Evolutionary conservation across 2,329 filamentous ascomycete genomes (phyloP), one percentile per base, ranked within the genome.

Genomic region (Plenodomus tracheiphilus): DNA sequence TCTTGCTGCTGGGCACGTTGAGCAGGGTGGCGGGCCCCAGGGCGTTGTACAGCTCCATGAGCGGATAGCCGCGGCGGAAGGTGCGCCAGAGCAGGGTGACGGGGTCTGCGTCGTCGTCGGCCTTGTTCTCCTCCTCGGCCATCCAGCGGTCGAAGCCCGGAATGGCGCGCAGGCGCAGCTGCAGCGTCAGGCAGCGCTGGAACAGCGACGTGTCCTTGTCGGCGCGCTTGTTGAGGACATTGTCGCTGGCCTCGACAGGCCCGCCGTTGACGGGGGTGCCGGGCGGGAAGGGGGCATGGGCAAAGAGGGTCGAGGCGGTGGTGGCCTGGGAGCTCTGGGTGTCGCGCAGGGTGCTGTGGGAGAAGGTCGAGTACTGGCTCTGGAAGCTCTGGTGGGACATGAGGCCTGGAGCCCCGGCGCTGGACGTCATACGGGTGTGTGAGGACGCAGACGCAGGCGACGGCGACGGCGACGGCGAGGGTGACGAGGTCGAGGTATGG

Each of bases 201-300:
- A 96, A 99, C 19, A 99, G 84, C 10, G 92, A 97, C 51, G 87
- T 83, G 47, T 89, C 90, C 58, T 94, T 92, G 71, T 96, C 92
- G 70, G 92, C 94, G 71, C 90, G 89, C 74, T 93, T 89, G 76
- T 99, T 99, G 80, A 99, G 96, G 72, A 99, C 96, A 74, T 96
- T 97, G 72, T 89, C 83, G 51, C 88, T 91, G 52, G 91, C 88
- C 64, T 90, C 77, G 53, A 92, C 83, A 51, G 83, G 83, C 39
- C 85, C 85, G 51, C 79, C 83, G 54, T 79, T 76, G 47, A 70
- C 61, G 43, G 74, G 72, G 15, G 74, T 73, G 39, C 70, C 53
- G 48, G 61, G 51, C 41, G 62, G 60, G 59, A 60, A 66, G 47
- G 55, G 52, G 53, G 69, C 64, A 37, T 61, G 65, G 39, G 64